A percentile compares a stretch with the other conserved stretches of the same genome.
phyloP scores from a whole-genome alignment of 2,329 filamentous ascomycete genomes.

The Volutella citrinella region DNA sequence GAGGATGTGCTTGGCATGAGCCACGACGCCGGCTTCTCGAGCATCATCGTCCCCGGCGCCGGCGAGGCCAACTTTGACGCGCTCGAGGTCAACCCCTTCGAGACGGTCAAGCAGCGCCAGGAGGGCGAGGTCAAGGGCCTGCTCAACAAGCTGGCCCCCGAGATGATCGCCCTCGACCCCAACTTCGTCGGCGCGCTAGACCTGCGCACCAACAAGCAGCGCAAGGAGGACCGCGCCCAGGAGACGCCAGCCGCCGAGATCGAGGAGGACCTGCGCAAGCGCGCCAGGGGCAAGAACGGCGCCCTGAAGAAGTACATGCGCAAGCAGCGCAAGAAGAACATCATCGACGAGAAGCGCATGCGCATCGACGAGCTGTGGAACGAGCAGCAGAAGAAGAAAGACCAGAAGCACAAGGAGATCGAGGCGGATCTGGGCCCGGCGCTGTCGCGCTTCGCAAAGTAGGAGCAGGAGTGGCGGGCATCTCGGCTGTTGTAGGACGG shows the following conservation, averaged over 20 bases:
- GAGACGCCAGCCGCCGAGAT: constrained; percentile 63
- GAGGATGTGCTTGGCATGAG: constrained; percentile 88
- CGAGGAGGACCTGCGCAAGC: constrained; percentile 66
- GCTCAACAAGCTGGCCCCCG: constrained; percentile 90
- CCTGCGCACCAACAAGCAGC: constrained; percentile 73
- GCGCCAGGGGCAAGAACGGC: constrained; percentile 84
- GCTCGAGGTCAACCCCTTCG: constrained; percentile 91
- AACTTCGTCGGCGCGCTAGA: constrained; percentile 90
- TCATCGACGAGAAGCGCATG: constrained; percentile 93
- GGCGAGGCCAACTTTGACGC: constrained; percentile 97
- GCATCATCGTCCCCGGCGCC: constrained; percentile 87
- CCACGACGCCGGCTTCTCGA: constrained; percentile 84
- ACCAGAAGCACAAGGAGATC: constrained; percentile 60
- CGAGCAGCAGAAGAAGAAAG: constrained; percentile 64
- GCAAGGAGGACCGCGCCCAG: constrained; percentile 73
- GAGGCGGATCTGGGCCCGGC: constrained; percentile 80
- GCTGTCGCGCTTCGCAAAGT: constrained; percentile 78
- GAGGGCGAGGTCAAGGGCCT: constrained; percentile 86
- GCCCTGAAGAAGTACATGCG: constrained; percentile 82
- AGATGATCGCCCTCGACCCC: constrained; percentile 95
- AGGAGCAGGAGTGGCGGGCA: constrained; percentile 51
- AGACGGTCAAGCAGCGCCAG: constrained; percentile 87
- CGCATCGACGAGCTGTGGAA: constrained; percentile 80
- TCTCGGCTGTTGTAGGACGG: too few relatives aligned
- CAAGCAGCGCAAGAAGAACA: constrained; percentile 89